A percentile compares a stretch with the other conserved stretches of the same genome.
These are phyloP conservation scores for Exophiala spinifera DNA, from an alignment of 2,329 filamentous ascomycete species.

Conservation along the genomic window DNA sequence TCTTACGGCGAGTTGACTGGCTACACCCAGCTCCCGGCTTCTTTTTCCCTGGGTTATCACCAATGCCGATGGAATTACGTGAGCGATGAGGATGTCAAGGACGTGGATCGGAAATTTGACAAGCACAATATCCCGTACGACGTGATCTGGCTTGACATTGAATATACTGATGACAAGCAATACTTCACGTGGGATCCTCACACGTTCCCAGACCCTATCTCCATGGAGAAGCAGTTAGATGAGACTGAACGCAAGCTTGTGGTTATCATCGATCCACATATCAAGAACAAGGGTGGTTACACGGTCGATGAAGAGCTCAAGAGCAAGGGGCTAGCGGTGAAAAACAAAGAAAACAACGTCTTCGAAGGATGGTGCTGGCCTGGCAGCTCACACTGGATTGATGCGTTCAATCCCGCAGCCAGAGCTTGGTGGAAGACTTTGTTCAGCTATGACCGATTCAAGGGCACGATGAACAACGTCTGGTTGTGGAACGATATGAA, in stretches of 20 bases:
- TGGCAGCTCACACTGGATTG: conserved; percentile 92
- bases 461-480: conserved; percentile 78
- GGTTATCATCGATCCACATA: conserved; percentile 92
- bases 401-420: conserved; percentile 90
- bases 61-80: conserved; percentile 99
- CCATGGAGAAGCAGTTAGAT: conserved; percentile 85
- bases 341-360: conserved; percentile 82
- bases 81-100: conserved; percentile 92
- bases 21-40: conserved; percentile 83
- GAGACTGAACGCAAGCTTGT: conserved; percentile 85
- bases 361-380: conserved; percentile 99
- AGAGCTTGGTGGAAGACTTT: conserved; percentile 86
- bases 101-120: conserved; percentile 95
- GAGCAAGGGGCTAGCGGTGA: conserved; percentile 76
- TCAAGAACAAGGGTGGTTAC: conserved; percentile 86
- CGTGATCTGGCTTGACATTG: conserved; percentile 97
- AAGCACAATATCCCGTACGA: conserved; percentile 95
- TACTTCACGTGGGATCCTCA: conserved; percentile 97
- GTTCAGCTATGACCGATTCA: conserved; percentile 85
- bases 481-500: conserved; percentile 99
- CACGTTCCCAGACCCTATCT: conserved; percentile 79
- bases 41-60: conserved; percentile 90
- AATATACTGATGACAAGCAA: conserved; percentile 94
- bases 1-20: conserved; percentile 88
- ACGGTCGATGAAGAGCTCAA: conserved; percentile 75